Base-by-base conservation (phyloP, 2,329 filamentous ascomycete species). In the Fusarium sp. region DNA sequence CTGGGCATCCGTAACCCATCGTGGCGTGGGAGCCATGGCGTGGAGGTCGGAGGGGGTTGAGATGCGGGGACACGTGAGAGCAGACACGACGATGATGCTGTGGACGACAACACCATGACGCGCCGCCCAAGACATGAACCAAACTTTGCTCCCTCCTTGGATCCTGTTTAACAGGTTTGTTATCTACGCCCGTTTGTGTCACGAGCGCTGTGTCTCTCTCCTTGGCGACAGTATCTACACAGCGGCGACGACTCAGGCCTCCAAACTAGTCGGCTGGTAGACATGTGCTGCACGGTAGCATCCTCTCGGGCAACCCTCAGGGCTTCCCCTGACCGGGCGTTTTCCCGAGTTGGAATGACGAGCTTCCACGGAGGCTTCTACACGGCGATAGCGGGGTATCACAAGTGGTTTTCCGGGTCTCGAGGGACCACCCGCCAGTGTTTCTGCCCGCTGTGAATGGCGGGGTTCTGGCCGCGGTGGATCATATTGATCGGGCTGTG, bases 51-150 rank as follows among this genome's bases (percentile, higher is more conserved):
- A 76, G 66, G 65, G 75, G 64, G 65, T 60, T 70, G 64, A 76
- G 77, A 76, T 79, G 77, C 77, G 77, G 77, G 77, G 77, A 79
- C 77, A 79, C 70, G 75, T 78, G 77, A 79, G 75, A 63, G 66
- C 70, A 70, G 63, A 68, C 52, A 66, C 63, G 58, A 65, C 61
- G 65, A 74, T 76, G 76, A 78, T 78, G 75, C 76, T 76, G 57
- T 71, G 65, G 66, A 70, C 35, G 65, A 68, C 66, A 75, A 52
- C 66, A 75, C 65, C 68, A 79, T 78, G 76, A 78, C 76, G 76
- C 75, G 66, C 62, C 59, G 58, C 33, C 59, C 32, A 59, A 63
- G 60, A 67, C 54, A 67, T 56, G 66, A 68, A 52, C 30, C 63
- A 70, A 70, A 72, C 66, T 70, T 43, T 75, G 45, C 57, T 56